Evolutionary conservation across 1,139 yeast genomes (phyloP), one percentile per base, ranked within the genome.

Genomic region (Starmera stellimalicola): DNA sequence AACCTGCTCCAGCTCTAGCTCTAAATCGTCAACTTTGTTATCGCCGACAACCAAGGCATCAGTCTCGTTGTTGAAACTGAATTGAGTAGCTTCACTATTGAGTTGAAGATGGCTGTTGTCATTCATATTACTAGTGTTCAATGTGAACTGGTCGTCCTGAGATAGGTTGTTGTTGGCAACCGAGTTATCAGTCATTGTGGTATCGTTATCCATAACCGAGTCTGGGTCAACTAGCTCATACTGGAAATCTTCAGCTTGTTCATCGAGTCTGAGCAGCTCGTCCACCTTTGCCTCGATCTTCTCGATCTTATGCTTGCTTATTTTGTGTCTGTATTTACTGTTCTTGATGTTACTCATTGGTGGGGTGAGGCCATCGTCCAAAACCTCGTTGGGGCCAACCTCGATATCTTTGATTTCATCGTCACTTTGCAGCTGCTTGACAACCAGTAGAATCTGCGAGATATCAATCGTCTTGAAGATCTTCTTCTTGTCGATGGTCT

Each of bases 401-500:
- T 63, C 43, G 49, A 54, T 45, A 44, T 58, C 43, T 56, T 70
- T 47, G 36, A 55, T 65, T 24, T 74, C 79, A 16, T 67, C 70
- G 40, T 74, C 82, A 26, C 60, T 51, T 33, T 74, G 68, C 7
- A 87, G 68, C 7, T 70, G 65, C 36, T 73, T 77, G 5, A 87
- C 65, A 5, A 91, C 93, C 12, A 88, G 60, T 32, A 93, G 61
- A 63, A 93, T 82, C 56, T 93, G 97, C 37, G 84, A 75, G 7
- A 91, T 65, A 55, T 93, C 97, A 25, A 87, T 68, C 0, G 93
- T 77, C 52, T 93, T 93, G 62, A 81, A 80, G 23, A 91, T 70
- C 50, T 85, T 91, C 55, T 88, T 91, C 50, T 81, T 73, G 54
- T 93, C 98, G 19, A 88, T 73, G 3, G 95, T 79, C 57, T 93